Evolutionary conservation across 2,329 filamentous ascomycete species (phyloP).

Genomic region (Microcera coccophila): DNA sequence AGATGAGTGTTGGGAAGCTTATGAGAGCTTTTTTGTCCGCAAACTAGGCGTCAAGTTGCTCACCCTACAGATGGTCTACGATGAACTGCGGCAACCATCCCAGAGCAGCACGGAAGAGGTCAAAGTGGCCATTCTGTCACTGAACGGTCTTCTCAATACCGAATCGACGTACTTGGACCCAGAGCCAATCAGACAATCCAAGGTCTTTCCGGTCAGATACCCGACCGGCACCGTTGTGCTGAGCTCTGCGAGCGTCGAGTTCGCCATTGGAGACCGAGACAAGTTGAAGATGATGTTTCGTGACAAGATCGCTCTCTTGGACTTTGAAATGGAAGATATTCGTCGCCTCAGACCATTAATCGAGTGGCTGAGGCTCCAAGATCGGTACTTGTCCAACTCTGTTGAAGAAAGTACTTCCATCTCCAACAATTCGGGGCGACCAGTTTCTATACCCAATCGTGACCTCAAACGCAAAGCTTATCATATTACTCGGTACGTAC

Average conservation of each 20-base stretch:
- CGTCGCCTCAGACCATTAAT: constrained; percentile 9
- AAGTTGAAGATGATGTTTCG: constrained; percentile 5
- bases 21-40: constrained; percentile 8
- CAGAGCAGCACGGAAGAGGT: background rate
- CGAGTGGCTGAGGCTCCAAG: constrained; percentile 7
- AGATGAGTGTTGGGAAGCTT: constrained; percentile 5
- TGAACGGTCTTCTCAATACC: constrained; percentile 9
- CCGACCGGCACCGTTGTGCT: constrained; percentile 1
- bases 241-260: constrained; percentile 5
- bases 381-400: constrained; percentile 10
- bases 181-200: constrained; percentile 9
- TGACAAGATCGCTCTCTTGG: constrained; percentile 8
- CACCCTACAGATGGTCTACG: constrained; percentile 17
- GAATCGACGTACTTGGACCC: background rate
- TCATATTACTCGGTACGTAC: constrained; percentile 11
- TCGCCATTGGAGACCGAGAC: constrained; percentile 16
- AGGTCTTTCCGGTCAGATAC: constrained; percentile 12
- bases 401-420: constrained; percentile 9
- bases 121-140: constrained; percentile 5
- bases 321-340: constrained; percentile 14
- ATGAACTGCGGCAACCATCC: constrained; percentile 11
- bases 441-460: constrained; percentile 4
- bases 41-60: constrained; percentile 11
- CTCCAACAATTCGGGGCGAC: background rate
- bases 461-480: constrained; percentile 15